These are phyloP conservation scores for Solanum chaucha DNA, from an alignment of 257 asterid species.

Conservation along the genomic window DNA sequence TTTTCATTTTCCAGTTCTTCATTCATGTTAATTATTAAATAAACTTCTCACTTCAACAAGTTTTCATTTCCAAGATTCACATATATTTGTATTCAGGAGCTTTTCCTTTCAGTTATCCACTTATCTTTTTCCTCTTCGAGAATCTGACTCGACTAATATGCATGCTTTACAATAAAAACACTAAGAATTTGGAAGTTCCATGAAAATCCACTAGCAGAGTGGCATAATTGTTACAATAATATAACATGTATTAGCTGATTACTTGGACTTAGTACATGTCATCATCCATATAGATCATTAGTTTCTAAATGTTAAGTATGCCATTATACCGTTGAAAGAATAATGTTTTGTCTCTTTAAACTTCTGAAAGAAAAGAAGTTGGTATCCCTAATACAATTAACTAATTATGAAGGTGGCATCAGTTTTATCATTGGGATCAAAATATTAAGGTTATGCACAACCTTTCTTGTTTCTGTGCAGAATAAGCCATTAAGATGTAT, in stretches of 20 bases:
- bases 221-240: neutral
- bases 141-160: neutral
- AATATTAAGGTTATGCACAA: neutral
- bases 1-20: neutral
- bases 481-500: neutral
- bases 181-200: neutral
- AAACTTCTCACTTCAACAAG: neutral
- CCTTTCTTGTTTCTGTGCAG: neutral
- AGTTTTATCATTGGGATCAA: neutral
- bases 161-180: neutral
- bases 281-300: neutral
- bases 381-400: neutral
- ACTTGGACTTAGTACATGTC: neutral
- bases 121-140: neutral
- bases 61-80: neutral
- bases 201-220: neutral
- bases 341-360: neutral
- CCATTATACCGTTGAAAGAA: neutral
- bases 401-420: neutral
- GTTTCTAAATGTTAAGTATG: neutral
- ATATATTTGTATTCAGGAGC: neutral
- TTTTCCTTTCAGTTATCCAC: neutral
- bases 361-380: neutral
- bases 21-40: neutral
- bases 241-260: neutral